phyloP scores from a whole-genome alignment of 345 rosid genomes.

The Syzygium aqueum region DNA sequence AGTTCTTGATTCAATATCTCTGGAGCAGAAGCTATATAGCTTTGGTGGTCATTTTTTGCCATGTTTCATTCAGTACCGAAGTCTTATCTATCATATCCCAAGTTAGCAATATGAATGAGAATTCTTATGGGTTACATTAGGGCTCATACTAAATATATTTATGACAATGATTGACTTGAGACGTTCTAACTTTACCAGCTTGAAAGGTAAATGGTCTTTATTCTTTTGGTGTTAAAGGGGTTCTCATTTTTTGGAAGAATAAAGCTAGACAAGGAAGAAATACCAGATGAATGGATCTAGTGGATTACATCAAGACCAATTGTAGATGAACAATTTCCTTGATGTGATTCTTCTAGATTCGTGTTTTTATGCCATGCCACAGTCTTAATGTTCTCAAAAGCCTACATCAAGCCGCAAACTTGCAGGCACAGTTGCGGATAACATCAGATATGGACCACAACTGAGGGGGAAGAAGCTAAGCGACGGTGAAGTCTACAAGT shows the following conservation, averaged over 20 bases:
- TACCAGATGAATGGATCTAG: not conserved
- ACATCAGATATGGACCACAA: conserved; percentile 70
- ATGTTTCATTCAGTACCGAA: not conserved
- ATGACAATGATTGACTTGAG: not conserved
- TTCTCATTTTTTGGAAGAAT: not conserved
- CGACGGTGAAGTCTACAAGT: conserved; percentile 41
- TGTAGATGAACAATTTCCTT: not conserved
- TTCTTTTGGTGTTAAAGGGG: not conserved
- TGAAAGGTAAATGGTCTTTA: not conserved
- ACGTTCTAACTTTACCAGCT: not conserved
- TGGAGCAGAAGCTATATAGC: not conserved
- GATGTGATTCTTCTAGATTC: not conserved
- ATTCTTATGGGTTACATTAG: not conserved
- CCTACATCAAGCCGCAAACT: not conserved
- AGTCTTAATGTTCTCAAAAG: not conserved
- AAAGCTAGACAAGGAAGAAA: not conserved
- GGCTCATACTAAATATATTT: not conserved
- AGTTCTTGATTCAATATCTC: not conserved
- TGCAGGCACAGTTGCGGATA: conserved; percentile 78
- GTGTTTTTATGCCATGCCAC: not conserved
- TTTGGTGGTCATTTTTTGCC: not conserved
- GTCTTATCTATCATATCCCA: not conserved
- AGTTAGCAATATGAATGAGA: not conserved
- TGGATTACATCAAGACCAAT: not conserved
- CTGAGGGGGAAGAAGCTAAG: conserved; percentile 56